Base-by-base conservation (phyloP, 2,329 filamentous ascomycete genomes). In the Neonectria hederae region DNA sequence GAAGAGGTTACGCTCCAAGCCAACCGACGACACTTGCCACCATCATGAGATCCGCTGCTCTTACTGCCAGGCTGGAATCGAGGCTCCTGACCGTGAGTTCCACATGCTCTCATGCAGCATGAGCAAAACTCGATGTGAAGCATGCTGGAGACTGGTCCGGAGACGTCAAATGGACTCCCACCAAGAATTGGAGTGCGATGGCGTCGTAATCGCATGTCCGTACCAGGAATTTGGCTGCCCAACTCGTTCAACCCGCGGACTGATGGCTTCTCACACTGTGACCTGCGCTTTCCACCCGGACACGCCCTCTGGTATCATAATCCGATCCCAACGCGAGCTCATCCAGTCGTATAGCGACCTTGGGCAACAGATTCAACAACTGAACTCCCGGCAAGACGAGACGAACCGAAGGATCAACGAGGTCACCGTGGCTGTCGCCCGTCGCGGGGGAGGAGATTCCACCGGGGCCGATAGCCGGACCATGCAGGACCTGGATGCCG, bases 51-150 rank as follows among this genome's bases (percentile, higher is more conserved):
- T 81, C 0, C 72, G 75, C 10, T 90, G 89, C 71, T 76, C 78
- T n/a, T 83, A 86, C 69, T 90, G 89, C 74, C 75, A 82, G n/a
- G 75, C 79, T 22, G 70, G 75, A 14, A 79, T 86, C n/a, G 79
- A 85, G 60, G 81, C 82, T 52, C 80, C 82, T 0, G 81, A 83
- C 32, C 65, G 69, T 5, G 76, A 80, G 2, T 58, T 73, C 2
- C 79, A 81, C 54, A 59, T 81, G 11, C 69, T 80, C 4, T 67
- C 72, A 14, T 89, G 87, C 68, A 73, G 78, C 0, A 81, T 82
- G 60, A 80, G 82, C 62, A 82, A 82, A 66, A 80, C 80, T 8
- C 72, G 79, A n/a, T 89, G 87, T 63, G 74, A 80, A 45, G 76
- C 82, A 43, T 89, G 87, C 68, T 78, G 77, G 65, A 74, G 78